A percentile compares a stretch with the other conserved stretches of the same genome.
These are phyloP conservation scores for Favolaschia claudopus DNA, from an alignment of 768 basidiomycete genomes.

Conservation along the genomic window DNA sequence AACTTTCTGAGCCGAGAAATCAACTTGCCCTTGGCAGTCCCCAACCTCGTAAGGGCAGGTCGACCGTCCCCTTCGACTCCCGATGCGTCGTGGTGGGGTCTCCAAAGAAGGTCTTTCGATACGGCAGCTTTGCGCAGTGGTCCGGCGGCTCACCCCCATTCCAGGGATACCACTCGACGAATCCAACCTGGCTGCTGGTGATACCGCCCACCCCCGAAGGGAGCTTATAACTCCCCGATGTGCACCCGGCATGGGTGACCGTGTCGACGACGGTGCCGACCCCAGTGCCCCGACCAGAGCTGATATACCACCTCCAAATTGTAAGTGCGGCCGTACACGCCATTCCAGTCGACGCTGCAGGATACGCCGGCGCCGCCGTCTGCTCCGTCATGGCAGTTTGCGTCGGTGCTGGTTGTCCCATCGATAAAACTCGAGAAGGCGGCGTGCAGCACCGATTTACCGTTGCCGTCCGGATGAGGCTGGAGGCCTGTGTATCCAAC, in stretches of 20 bases:
- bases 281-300: neutral
- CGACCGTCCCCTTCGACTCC: neutral
- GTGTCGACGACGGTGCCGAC: slow-evolving; percentile 11
- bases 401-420: slow-evolving; percentile 10
- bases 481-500: slow-evolving; percentile 17
- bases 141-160: neutral
- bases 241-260: neutral
- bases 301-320: neutral
- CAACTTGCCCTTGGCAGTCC: slow-evolving; percentile 14
- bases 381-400: slow-evolving; percentile 15
- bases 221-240: slow-evolving; percentile 15
- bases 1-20: slow-evolving; percentile 1
- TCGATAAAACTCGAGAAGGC: slow-evolving; percentile 16
- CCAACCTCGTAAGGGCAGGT: slow-evolving; percentile 11
- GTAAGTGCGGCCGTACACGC: slow-evolving; percentile 13
- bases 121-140: neutral
- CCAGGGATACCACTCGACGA: neutral
- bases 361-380: slow-evolving; percentile 22
- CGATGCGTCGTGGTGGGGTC: neutral
- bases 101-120: neutral
- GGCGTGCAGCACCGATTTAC: neutral
- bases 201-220: slow-evolving; percentile 7
- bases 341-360: slow-evolving; percentile 18
- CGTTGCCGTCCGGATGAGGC: neutral
- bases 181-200: neutral